phyloP scores from a whole-genome alignment of 805 yeast genomes.

The Hanseniaspora taiwanica region DNA sequence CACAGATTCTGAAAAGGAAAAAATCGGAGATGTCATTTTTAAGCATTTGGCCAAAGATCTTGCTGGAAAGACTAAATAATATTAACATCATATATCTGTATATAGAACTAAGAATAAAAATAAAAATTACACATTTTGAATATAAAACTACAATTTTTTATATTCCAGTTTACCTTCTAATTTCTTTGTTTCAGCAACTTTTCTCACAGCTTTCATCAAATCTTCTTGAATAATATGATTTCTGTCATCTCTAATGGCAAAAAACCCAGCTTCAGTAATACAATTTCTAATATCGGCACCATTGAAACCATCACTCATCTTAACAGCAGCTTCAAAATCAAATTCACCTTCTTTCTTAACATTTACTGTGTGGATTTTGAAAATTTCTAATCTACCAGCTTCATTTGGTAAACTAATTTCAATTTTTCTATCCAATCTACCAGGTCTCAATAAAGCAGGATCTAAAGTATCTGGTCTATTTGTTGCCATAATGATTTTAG shows the following conservation, averaged over 20 bases:
- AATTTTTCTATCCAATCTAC: slow-evolving; percentile 90
- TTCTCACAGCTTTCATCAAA: slow-evolving; percentile 94
- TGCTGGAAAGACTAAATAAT: slow-evolving; percentile 9
- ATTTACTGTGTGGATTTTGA: slow-evolving; percentile 80
- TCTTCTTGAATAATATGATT: slow-evolving; percentile 89
- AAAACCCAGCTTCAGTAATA: slow-evolving; percentile 96
- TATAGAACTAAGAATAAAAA: slow-evolving; percentile 7
- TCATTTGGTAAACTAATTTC: slow-evolving; percentile 95
- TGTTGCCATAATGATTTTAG: slow-evolving; percentile 98
- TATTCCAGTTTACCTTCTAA: slow-evolving; percentile 92
- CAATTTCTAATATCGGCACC: slow-evolving; percentile 98
- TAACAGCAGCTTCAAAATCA: slow-evolving; percentile 92
- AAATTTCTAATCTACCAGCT: slow-evolving; percentile 85
- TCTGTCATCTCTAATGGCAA: slow-evolving; percentile 95
- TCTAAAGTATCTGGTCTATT: slow-evolving; percentile 96
- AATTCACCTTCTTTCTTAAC: slow-evolving; percentile 89
- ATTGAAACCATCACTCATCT: slow-evolving; percentile 97
- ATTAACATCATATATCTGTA: background rate
- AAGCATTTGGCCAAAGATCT: slow-evolving; percentile 21
- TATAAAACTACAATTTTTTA: slow-evolving; percentile 48
- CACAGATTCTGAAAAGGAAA: slow-evolving; percentile 29
- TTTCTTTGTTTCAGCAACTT: slow-evolving; percentile 93
- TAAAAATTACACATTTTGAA: background rate
- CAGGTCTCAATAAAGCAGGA: slow-evolving; percentile 95
- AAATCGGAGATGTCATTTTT: slow-evolving; percentile 31